Conservation (phyloP, 345 rosid species). For the Punica granatum region DNA sequence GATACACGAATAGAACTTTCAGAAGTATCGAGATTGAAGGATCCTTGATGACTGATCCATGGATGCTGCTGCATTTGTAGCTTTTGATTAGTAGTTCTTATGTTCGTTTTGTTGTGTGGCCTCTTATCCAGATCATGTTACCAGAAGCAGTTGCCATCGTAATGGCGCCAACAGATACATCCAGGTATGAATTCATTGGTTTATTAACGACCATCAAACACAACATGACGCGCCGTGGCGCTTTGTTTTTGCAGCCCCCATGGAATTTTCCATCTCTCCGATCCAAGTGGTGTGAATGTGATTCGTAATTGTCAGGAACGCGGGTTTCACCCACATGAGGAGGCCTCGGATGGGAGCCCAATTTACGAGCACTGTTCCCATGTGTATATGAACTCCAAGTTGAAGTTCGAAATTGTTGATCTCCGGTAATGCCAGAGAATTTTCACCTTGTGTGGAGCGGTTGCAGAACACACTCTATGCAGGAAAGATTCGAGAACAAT, state of each 20-base stretch:
- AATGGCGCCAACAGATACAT: conserved; percentile 89
- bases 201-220: neutral
- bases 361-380: conserved; percentile 95
- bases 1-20: too few relatives aligned
- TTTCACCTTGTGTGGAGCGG: neutral
- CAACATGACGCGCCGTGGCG: neutral
- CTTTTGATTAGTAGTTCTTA: neutral
- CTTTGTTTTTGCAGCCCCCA: conserved; percentile 49
- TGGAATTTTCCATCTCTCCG: conserved; percentile 93
- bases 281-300: conserved; percentile 80
- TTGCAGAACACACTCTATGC: too few relatives aligned
- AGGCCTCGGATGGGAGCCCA: conserved; percentile 66
- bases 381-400: conserved; percentile 67
- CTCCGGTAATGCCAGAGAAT: conserved; percentile 46
- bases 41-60: neutral
- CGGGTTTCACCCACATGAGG: conserved; percentile 99
- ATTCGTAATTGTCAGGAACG: conserved; percentile 90
- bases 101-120: neutral
- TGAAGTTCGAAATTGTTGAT: conserved; percentile 69
- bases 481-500: too few relatives aligned
- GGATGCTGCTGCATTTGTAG: neutral
- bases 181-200: conserved; percentile 34
- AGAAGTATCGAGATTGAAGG: too few relatives aligned
- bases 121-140: conserved; percentile 64
- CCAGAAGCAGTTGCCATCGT: conserved; percentile 94